Evolutionary conservation across 208 protist genomes (phyloP).

Genomic region (Tritrichomonas musculus): DNA sequence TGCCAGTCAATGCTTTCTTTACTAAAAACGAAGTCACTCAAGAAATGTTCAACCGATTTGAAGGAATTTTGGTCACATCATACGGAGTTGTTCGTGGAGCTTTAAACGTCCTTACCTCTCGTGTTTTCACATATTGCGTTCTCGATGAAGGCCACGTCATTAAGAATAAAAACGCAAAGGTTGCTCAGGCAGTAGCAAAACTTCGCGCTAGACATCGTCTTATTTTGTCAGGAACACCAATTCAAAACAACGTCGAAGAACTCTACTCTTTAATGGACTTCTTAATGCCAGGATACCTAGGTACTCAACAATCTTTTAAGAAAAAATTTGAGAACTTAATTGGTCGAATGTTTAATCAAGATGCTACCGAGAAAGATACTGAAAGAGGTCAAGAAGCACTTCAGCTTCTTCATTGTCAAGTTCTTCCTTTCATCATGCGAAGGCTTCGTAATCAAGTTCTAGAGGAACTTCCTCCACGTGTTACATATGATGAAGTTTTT

Average conservation of each 20-base stretch:
- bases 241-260: slow-evolving; percentile 74
- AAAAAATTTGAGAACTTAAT: slow-evolving; percentile 65
- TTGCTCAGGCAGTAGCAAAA: slow-evolving; percentile 47
- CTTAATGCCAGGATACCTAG: slow-evolving; percentile 78
- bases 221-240: slow-evolving; percentile 74
- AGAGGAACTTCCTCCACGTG: neutral
- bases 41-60: neutral
- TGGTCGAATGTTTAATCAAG: slow-evolving; percentile 43
- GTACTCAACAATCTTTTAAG: slow-evolving; percentile 54
- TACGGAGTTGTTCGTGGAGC: slow-evolving; percentile 70
- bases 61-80: slow-evolving; percentile 59
- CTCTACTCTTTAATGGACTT: slow-evolving; percentile 83
- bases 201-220: slow-evolving; percentile 58
- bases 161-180: slow-evolving; percentile 67
- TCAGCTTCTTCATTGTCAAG: slow-evolving; percentile 66
- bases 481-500: neutral
- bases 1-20: neutral
- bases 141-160: slow-evolving; percentile 85
- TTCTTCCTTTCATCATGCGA: slow-evolving; percentile 73
- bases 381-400: slow-evolving; percentile 56
- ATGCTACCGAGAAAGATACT: slow-evolving; percentile 42
- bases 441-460: slow-evolving; percentile 73
- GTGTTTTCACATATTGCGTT: slow-evolving; percentile 64
- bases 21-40: neutral
- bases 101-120: slow-evolving; percentile 48